Evolutionary conservation across 2,329 filamentous ascomycete genomes (phyloP).

Genomic region (Pseudocercospora vitis): DNA sequence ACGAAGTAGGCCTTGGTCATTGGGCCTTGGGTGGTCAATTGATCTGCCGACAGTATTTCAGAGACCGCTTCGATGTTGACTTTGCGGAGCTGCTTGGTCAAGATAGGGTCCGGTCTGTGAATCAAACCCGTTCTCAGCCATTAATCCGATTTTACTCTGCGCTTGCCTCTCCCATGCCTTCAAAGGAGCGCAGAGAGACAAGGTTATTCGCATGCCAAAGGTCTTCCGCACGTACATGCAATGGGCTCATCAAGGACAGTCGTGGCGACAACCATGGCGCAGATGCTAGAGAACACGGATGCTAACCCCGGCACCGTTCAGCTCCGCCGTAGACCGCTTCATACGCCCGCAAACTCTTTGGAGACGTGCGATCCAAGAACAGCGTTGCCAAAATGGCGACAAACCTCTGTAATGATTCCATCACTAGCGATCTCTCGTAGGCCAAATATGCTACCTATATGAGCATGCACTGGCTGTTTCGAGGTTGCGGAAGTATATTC

Average conservation of each 20-base stretch:
- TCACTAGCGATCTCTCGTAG: not conserved
- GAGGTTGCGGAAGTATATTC: not conserved
- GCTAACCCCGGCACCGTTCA: not conserved
- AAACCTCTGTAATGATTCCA: not conserved
- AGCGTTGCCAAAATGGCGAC: not conserved
- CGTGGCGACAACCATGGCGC: not conserved
- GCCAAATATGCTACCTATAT: too few relatives aligned
- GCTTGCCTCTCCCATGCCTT: constrained; percentile 13
- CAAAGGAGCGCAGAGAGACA: constrained; percentile 18
- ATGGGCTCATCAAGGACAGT: constrained; percentile 22
- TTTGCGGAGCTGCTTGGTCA: constrained; percentile 13
- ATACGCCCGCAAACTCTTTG: not conserved
- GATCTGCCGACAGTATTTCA: not conserved
- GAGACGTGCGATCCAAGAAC: not conserved
- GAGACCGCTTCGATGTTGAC: constrained; percentile 5
- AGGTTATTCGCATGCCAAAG: constrained; percentile 16
- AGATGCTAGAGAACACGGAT: not conserved
- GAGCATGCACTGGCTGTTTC: not conserved
- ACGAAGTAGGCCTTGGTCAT: too few relatives aligned
- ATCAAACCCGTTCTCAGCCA: constrained; percentile 17
- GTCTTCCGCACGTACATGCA: constrained; percentile 18
- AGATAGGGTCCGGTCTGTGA: constrained; percentile 8
- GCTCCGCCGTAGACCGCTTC: not conserved
- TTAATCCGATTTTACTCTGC: constrained; percentile 20
- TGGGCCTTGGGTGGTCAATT: too few relatives aligned